Base-by-base conservation (phyloP, 148 eudicot species). In the Fallopia convolvulus region DNA sequence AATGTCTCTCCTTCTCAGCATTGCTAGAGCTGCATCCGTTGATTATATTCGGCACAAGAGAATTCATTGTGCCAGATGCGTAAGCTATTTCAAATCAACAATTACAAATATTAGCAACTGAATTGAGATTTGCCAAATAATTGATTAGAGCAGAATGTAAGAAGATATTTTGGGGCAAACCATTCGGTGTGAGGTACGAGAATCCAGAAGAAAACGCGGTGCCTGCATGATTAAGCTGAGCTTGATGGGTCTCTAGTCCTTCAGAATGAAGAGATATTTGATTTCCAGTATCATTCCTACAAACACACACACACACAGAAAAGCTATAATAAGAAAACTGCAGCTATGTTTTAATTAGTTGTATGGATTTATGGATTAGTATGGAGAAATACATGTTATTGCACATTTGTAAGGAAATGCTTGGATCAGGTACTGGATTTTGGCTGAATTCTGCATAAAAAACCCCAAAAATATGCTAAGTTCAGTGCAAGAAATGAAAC, bases 361-460 rank as follows among this genome's bases (percentile, higher is more conserved):
- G 44, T 39, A 72, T 40, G 6, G 1, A 72, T 41, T 21, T 1
- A 6, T 72, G 5, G 30, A 72, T 42, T 13, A 4, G 30, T n/a
- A 41, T 41, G 0, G 46, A 26, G 3, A 9, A 5, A 73, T n/a
- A 73, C 52, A 46, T 46, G 26, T 72, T n/a, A 42, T 49, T 72
- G 75, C 75, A 20, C 53, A 47, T 73, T 73, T 73, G 55, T 12
- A 42, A 73, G 36, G 75, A 73, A 21, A n/a, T n/a, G 55, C 8
- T 73, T 73, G 50, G 55, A n/a, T 73, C 75, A 13, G 55, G 15
- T n/a, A 13, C 50, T 4, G 5, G 75, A 73, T 73, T 48, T 7
- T 73, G 55, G 55, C 53, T 44, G 52, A 42, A 11, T 48, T 46
- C 75, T 73, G 50, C 75, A 10, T 68, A n/a, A 21, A 10, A 73